Conservation (phyloP, 306 rosid genomes). For the Quercus dentata region DNA sequence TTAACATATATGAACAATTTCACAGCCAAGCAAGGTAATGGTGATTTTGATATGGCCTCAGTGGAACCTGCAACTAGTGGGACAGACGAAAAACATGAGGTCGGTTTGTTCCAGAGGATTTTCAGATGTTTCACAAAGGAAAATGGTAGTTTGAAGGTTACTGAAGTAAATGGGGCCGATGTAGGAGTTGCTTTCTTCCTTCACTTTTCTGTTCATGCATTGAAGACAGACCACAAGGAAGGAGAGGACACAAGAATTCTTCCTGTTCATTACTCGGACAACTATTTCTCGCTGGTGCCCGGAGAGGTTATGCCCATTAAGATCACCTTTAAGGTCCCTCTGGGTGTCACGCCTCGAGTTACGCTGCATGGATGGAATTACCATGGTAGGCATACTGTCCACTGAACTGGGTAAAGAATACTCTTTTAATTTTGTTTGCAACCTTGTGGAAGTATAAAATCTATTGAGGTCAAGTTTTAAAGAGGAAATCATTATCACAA, state of each 20-base stretch:
- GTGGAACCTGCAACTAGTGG: constrained; percentile 21
- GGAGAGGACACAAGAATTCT: constrained; percentile 88
- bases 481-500: neutral
- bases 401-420: constrained; percentile 9
- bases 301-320: constrained; percentile 65
- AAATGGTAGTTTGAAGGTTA: constrained; percentile 36
- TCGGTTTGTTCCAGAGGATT: constrained; percentile 48
- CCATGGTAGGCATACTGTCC: constrained; percentile 31
- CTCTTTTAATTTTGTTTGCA: neutral
- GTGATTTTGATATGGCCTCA: constrained; percentile 22
- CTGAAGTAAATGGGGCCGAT: constrained; percentile 54
- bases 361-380: constrained; percentile 72
- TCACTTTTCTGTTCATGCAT: constrained; percentile 71
- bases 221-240: constrained; percentile 39
- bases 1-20: constrained; percentile 38
- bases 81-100: constrained; percentile 28
- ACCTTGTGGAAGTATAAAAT: neutral
- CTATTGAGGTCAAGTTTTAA: neutral
- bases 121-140: constrained; percentile 35
- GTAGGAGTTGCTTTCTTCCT: constrained; percentile 87
- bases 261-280: constrained; percentile 87
- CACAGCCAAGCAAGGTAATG: constrained; percentile 27
- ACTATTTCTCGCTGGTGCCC: constrained; percentile 83
- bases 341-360: constrained; percentile 66
- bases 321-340: constrained; percentile 66